phyloP scores from a whole-genome alignment of 2,329 filamentous ascomycete species.

The Trichoderma sp. region DNA sequence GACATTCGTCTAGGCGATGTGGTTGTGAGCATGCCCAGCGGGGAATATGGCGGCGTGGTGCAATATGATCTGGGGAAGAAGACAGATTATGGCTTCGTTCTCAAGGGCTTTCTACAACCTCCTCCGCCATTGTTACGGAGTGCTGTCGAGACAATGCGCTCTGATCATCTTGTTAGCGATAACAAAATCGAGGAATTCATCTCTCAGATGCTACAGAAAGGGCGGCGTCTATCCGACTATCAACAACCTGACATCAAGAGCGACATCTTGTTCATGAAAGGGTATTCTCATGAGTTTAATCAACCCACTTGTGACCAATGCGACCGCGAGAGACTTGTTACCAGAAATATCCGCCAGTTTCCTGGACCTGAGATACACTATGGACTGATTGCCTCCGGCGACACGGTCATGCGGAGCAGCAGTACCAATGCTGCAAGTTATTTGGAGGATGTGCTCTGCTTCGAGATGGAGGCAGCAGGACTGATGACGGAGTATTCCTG shows the following conservation, averaged over 20 bases:
- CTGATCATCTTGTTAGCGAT: conserved; percentile 19
- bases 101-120: conserved; percentile 19
- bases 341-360: neutral
- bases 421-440: neutral
- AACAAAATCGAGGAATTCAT: conserved; percentile 22
- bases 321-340: neutral
- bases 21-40: neutral
- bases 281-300: neutral
- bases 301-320: neutral
- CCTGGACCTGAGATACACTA: conserved; percentile 20
- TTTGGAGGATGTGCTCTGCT: conserved; percentile 14
- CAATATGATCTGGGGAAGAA: neutral
- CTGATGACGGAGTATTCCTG: conserved; percentile 22
- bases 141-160: conserved; percentile 24
- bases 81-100: neutral
- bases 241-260: neutral
- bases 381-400: conserved; percentile 24
- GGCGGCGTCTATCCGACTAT: fast-evolving
- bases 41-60: neutral
- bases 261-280: neutral
- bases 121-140: conserved; percentile 11
- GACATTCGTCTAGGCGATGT: neutral
- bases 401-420: conserved; percentile 16
- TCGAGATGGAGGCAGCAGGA: conserved; percentile 26
- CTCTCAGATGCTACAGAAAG: neutral